Evolutionary conservation across 225 moss, liverwort and hornwort genomes (phyloP).

Genomic region (Marchantia paleacea): DNA sequence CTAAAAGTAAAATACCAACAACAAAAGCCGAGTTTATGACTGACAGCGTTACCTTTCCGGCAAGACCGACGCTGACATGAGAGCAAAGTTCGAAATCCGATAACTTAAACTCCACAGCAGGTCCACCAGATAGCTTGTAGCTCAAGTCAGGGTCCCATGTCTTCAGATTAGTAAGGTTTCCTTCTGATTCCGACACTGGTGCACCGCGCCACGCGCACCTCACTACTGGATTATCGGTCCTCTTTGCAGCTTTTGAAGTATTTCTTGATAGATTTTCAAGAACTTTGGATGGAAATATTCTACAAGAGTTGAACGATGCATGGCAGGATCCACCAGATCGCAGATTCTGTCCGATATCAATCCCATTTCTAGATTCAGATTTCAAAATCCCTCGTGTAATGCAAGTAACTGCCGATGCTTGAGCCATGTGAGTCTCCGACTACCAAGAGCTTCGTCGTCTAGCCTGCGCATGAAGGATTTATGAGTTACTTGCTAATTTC

Average conservation of each 20-base stretch:
- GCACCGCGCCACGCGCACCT: conserved; percentile 24
- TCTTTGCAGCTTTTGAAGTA: conserved; percentile 9
- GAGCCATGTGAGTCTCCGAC: conserved; percentile 29
- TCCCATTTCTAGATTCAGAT: conserved; percentile 4
- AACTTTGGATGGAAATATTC: conserved; percentile 1
- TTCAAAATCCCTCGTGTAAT: neutral
- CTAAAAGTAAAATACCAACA: no score
- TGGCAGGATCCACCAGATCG: conserved; percentile 1
- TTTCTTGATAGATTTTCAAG: neutral
- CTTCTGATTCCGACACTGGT: conserved; percentile 25
- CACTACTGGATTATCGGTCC: neutral
- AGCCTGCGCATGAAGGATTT: neutral
- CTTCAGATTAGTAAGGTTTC: neutral
- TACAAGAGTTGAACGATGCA: neutral
- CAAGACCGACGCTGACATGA: conserved; percentile 52
- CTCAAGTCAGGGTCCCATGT: conserved; percentile 34
- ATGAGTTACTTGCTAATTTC: neutral
- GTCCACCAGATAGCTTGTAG: conserved; percentile 17
- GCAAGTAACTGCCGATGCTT: conserved; percentile 25
- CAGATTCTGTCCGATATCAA: conserved; percentile 7
- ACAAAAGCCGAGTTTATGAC: no score
- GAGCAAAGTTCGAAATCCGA: conserved; percentile 53
- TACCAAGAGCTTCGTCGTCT: neutral
- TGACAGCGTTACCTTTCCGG: conserved; percentile 38
- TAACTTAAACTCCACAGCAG: conserved; percentile 47